Conservation (phyloP, 495 filamentous ascomycete species). For the Podospora pseudopauciseta region DNA sequence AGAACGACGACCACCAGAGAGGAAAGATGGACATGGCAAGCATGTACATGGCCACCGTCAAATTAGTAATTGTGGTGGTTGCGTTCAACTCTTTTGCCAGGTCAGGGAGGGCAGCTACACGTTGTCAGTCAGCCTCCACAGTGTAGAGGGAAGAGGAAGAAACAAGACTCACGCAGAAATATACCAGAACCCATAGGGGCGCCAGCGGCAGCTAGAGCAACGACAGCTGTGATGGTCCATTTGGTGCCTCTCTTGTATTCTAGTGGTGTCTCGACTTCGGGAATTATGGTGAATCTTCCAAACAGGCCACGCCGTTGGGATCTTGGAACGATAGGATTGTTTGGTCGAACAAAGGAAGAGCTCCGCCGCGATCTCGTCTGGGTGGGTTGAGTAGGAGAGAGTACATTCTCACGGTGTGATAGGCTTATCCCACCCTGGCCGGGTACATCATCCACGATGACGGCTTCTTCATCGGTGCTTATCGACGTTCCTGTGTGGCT, state of each 20-base stretch:
- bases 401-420: neutral
- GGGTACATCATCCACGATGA: neutral
- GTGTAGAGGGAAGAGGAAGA: slow-evolving; percentile 1
- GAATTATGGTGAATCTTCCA: slow-evolving; percentile 67
- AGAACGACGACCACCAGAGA: slow-evolving; percentile 89
- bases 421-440: neutral
- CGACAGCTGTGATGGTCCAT: slow-evolving; percentile 80
- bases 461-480: slow-evolving; percentile 1
- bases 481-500: neutral
- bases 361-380: slow-evolving; percentile 11
- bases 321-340: slow-evolving; percentile 57
- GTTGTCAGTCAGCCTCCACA: neutral
- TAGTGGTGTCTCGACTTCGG: slow-evolving; percentile 73
- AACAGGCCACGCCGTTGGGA: slow-evolving; percentile 71
- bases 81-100: slow-evolving; percentile 63
- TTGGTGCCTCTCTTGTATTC: slow-evolving; percentile 69
- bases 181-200: slow-evolving; percentile 86
- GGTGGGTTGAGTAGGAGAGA: neutral
- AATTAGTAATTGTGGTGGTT: slow-evolving; percentile 69
- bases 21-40: slow-evolving; percentile 86
- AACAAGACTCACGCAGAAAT: slow-evolving; percentile 64
- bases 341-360: slow-evolving; percentile 37
- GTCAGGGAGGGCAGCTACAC: slow-evolving; percentile 64
- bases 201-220: slow-evolving; percentile 69
- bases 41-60: slow-evolving; percentile 87